A percentile compares a stretch with the other conserved stretches of the same genome.
These are phyloP conservation scores for Lachnellula arida DNA, from an alignment of 2,329 filamentous ascomycete genomes.

Conservation along the genomic window DNA sequence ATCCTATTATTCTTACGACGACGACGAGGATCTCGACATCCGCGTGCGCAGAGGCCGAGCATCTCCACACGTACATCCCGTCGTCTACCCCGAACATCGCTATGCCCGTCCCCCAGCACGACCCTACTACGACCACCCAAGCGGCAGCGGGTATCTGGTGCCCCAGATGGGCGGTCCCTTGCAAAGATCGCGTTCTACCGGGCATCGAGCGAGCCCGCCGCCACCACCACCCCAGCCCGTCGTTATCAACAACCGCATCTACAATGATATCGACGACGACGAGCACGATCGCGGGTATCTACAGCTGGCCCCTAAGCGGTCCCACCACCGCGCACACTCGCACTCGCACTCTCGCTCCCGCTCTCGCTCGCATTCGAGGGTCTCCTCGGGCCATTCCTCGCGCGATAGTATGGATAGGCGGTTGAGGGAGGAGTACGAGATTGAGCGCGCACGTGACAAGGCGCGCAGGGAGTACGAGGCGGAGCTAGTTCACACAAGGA, in stretches of 20 bases:
- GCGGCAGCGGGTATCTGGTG: conserved; percentile 2
- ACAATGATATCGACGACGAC: conserved; percentile 37
- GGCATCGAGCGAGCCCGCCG: conserved; percentile 20
- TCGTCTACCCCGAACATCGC: conserved; percentile 7
- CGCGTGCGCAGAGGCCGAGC: conserved; percentile 38
- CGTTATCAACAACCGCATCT: conserved; percentile 53
- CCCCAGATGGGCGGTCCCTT: conserved; percentile 18
- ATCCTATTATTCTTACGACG: conserved; percentile 42
- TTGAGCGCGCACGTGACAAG: conserved; percentile 34
- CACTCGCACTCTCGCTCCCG: conserved; percentile 34
- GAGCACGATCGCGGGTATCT: background rate
- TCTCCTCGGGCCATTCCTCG: conserved; percentile 4
- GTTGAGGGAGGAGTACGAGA: conserved; percentile 36
- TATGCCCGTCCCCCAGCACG: conserved; percentile 1
- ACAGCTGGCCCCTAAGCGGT: conserved; percentile 20
- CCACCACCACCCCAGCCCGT: conserved; percentile 42
- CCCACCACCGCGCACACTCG: conserved; percentile 14
- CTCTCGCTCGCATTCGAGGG: conserved; percentile 6
- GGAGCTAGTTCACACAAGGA: background rate
- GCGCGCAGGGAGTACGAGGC: conserved; percentile 4
- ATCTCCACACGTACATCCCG: background rate
- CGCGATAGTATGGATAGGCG: conserved; percentile 1
- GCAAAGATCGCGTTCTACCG: conserved; percentile 7
- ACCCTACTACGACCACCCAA: conserved; percentile 2
- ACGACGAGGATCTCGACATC: conserved; percentile 54